Percentiles rank a stretch among this genome's conserved stretches.
phyloP scores from a whole-genome alignment of 257 asterid genomes.

The Fraxinus cuspidata region DNA sequence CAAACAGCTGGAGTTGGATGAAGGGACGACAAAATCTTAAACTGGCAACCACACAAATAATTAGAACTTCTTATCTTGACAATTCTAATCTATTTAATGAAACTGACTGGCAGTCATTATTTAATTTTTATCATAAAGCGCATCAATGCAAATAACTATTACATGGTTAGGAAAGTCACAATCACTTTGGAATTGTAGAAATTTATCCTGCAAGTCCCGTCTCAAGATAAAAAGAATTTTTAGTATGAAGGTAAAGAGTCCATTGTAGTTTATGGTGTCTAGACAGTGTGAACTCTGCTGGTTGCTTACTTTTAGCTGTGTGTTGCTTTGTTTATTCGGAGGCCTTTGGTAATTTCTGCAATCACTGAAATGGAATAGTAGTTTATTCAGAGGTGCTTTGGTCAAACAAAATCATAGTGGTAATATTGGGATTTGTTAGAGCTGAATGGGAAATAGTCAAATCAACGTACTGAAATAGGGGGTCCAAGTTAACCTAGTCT shows the following conservation, averaged over 20 bases:
- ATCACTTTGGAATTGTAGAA: neutral
- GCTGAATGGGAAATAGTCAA: neutral
- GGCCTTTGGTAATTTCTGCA: neutral
- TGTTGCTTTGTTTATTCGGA: neutral
- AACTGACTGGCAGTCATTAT: neutral
- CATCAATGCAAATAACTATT: neutral
- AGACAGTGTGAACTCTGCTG: neutral
- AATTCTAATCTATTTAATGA: neutral
- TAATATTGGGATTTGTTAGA: neutral
- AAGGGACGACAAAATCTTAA: constrained; percentile 76
- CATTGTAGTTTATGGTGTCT: neutral
- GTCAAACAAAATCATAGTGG: neutral
- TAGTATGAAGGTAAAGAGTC: neutral
- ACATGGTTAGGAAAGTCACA: neutral
- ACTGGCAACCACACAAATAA: constrained; percentile 52
- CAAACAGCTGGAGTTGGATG: constrained; percentile 99
- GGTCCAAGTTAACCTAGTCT: neutral
- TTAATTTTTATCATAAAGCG: neutral
- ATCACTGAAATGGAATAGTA: neutral
- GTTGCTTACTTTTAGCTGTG: neutral
- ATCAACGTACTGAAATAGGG: neutral
- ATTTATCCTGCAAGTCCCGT: neutral
- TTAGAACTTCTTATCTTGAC: constrained; percentile 14
- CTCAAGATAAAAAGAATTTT: neutral
- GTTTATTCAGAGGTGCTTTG: neutral